These are phyloP conservation scores for Citrus hindsii DNA, from an alignment of 345 rosid genomes.

Conservation along the genomic window DNA sequence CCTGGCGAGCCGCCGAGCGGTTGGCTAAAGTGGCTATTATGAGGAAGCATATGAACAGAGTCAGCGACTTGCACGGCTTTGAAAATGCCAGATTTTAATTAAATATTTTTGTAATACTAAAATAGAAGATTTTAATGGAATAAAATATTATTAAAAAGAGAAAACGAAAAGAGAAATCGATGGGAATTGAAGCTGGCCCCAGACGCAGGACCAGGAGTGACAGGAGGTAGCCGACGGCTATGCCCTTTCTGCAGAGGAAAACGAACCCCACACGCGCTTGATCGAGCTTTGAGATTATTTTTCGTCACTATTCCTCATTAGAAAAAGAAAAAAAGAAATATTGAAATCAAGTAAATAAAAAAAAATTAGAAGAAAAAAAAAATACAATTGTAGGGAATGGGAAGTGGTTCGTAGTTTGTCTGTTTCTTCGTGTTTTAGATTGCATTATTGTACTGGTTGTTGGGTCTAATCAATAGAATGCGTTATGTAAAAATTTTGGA, in stretches of 20 bases:
- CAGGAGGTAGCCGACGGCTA: conserved; percentile 36
- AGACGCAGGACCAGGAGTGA: conserved; percentile 3
- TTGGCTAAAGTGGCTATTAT: conserved; percentile 84
- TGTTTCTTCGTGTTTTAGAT: not conserved
- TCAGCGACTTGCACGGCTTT: conserved; percentile 94
- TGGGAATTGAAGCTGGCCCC: conserved; percentile 9
- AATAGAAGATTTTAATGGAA: conserved; percentile 1
- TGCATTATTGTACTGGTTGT: conserved; percentile 6
- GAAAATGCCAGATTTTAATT: conserved; percentile 77
- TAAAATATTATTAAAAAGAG: not conserved
- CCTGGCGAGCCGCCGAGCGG: conserved; percentile 89
- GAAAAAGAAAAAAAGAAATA: not conserved
- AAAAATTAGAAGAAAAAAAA: not conserved
- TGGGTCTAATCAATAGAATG: conserved; percentile 13
- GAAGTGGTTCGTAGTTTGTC: not conserved
- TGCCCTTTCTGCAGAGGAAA: conserved; percentile 27
- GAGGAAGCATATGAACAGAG: conserved; percentile 91
- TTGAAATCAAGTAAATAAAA: not conserved
- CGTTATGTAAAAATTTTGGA: not conserved
- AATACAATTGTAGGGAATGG: not conserved
- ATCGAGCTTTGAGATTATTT: not conserved
- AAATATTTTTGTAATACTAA: conserved; percentile 29
- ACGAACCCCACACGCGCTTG: conserved; percentile 14
- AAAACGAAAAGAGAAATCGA: not conserved
- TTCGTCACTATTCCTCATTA: not conserved